Conservation (phyloP, 148 eudicot genomes). For the Vaccinium myrtillus region DNA sequence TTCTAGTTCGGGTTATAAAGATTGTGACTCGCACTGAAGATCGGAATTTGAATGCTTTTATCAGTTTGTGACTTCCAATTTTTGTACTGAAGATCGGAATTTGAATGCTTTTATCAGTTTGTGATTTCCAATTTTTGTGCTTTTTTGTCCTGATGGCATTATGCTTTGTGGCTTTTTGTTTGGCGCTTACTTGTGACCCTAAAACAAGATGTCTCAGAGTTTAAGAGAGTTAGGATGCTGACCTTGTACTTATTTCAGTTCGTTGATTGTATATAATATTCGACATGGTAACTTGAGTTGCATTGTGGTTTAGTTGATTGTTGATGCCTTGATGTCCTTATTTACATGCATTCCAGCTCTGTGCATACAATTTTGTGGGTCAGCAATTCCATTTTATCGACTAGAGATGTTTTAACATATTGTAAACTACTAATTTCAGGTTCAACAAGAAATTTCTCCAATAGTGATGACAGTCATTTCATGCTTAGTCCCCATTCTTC, state of each 20-base stretch:
- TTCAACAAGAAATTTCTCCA: slow-evolving; percentile 79
- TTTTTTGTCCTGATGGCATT: not conserved
- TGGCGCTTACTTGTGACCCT: not conserved
- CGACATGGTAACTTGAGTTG: not conserved
- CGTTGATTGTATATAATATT: not conserved
- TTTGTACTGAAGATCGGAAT: not conserved
- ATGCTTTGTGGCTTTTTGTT: not conserved
- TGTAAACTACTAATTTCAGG: slow-evolving; percentile 44
- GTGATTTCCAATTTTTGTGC: not conserved
- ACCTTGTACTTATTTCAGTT: not conserved
- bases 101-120: slow-evolving; percentile 7
- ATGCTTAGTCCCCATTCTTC: slow-evolving; percentile 81
- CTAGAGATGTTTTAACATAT: slow-evolving; percentile 2
- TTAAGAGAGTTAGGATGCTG: not conserved
- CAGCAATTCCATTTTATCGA: not conserved
- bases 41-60: slow-evolving; percentile 1
- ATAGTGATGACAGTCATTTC: slow-evolving; percentile 76
- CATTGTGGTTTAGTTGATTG: not conserved
- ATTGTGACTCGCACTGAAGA: not conserved
- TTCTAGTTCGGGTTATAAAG: slow-evolving; percentile 2
- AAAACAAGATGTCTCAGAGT: not conserved
- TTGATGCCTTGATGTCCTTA: not conserved
- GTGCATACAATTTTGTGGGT: not conserved
- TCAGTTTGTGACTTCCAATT: not conserved
- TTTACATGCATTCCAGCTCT: not conserved